Evolutionary conservation across 768 basidiomycete species (phyloP).

Genomic region (Hebeloma cylindrosporum): DNA sequence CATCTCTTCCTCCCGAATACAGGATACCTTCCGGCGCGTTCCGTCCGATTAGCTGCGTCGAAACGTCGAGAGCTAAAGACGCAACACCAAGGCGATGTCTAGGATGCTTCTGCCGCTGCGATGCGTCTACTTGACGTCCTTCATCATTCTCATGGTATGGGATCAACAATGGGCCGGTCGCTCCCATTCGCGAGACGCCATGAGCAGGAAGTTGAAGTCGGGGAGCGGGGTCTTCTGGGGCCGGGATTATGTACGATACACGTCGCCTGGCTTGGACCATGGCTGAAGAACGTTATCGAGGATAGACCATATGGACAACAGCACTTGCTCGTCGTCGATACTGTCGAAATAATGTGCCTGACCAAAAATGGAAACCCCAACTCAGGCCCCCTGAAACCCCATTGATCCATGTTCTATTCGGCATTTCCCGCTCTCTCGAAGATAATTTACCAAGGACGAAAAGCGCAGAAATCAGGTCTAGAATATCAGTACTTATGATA

Average conservation of each 20-base stretch:
- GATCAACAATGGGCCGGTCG: constrained; percentile 66
- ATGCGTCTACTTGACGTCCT: constrained; percentile 18
- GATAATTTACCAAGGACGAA: too few relatives aligned
- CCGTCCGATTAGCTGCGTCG: constrained; percentile 73
- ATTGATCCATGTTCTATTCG: too few relatives aligned
- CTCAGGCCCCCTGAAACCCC: too few relatives aligned
- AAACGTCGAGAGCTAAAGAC: constrained; percentile 83
- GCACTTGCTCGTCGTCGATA: too few relatives aligned
- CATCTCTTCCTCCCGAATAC: constrained; percentile 89
- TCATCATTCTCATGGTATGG: constrained; percentile 25
- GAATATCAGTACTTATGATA: too few relatives aligned
- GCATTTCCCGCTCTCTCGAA: too few relatives aligned
- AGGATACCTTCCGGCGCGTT: constrained; percentile 78
- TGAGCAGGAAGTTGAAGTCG: constrained; percentile 70
- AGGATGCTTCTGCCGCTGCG: constrained; percentile 48
- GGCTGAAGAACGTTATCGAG: neutral
- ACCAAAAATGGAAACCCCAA: too few relatives aligned
- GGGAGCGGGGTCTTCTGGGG: constrained; percentile 61
- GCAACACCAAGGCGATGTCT: constrained; percentile 85
- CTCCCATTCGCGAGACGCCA: constrained; percentile 63
- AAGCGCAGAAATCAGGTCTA: too few relatives aligned
- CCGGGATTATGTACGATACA: constrained; percentile 86
- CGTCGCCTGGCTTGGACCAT: constrained; percentile 55
- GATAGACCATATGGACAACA: too few relatives aligned
- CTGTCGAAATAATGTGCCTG: too few relatives aligned